Evolutionary conservation across 2,329 filamentous ascomycete species (phyloP).

Genomic region (Fusarium sp.): DNA sequence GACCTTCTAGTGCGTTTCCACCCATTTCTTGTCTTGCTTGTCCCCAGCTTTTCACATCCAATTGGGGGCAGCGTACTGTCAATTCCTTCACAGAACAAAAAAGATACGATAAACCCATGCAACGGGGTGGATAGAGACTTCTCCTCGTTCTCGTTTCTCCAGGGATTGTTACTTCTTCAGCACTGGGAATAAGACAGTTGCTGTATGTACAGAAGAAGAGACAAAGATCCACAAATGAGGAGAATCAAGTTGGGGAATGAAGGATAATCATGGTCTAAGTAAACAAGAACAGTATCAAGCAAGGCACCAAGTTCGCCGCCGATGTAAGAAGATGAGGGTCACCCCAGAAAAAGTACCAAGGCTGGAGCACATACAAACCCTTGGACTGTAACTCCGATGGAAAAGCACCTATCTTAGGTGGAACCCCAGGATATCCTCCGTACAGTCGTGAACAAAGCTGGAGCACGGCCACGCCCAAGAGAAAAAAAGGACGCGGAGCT

Average conservation of each 20-base stretch:
- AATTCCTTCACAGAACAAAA: slow-evolving; percentile 4
- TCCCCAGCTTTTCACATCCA: slow-evolving; percentile 34
- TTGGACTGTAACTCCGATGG: slow-evolving; percentile 17
- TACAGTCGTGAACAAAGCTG: slow-evolving; percentile 4
- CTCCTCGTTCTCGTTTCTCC: neutral
- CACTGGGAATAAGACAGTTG: too few species aligned
- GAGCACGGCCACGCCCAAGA: slow-evolving; percentile 1
- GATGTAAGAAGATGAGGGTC: slow-evolving; percentile 24
- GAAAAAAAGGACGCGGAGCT: slow-evolving; percentile 31
- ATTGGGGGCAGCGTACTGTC: slow-evolving; percentile 21
- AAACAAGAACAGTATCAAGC: neutral
- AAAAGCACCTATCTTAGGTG: slow-evolving; percentile 17
- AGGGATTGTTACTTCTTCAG: neutral
- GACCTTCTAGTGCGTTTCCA: slow-evolving; percentile 32
- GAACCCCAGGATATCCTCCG: slow-evolving; percentile 22
- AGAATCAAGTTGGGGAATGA: slow-evolving; percentile 18
- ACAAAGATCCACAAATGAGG: slow-evolving; percentile 34
- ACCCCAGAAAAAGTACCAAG: slow-evolving; percentile 32
- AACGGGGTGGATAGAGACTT: neutral
- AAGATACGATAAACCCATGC: slow-evolving; percentile 4
- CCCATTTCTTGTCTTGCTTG: neutral
- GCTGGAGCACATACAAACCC: neutral
- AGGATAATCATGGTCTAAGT: neutral
- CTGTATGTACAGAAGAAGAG: neutral
- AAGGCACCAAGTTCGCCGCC: slow-evolving; percentile 31